These are phyloP conservation scores for Prunus mongolica DNA, from an alignment of 306 rosid genomes.

Conservation along the genomic window DNA sequence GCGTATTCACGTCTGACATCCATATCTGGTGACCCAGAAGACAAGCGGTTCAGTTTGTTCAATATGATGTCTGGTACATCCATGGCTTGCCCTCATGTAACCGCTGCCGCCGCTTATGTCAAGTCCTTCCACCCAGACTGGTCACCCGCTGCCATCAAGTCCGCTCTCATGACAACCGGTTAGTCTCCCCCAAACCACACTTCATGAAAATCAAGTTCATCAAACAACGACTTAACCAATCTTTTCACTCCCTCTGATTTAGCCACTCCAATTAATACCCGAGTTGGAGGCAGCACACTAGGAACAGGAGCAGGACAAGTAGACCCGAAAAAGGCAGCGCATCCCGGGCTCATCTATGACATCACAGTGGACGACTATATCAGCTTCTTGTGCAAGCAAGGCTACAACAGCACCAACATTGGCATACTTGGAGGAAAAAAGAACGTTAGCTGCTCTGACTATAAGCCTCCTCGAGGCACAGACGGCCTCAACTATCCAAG, in stretches of 20 bases:
- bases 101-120: conserved; percentile 72
- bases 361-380: conserved; percentile 36
- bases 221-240: background rate
- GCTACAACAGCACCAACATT: conserved; percentile 39
- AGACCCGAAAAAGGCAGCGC: conserved; percentile 43
- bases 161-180: conserved; percentile 94
- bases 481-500: conserved; percentile 91
- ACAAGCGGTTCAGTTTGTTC: conserved; percentile 38
- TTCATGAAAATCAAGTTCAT: background rate
- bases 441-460: conserved; percentile 36
- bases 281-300: conserved; percentile 31
- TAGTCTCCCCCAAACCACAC: conserved; percentile 11
- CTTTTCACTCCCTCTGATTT: conserved; percentile 15
- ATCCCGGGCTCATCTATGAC: conserved; percentile 72
- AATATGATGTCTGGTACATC: conserved; percentile 82
- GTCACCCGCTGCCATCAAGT: conserved; percentile 93
- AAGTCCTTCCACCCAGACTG: conserved; percentile 82
- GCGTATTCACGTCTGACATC: conserved; percentile 48
- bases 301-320: conserved; percentile 77
- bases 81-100: conserved; percentile 85
- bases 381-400: conserved; percentile 57
- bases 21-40: conserved; percentile 34
- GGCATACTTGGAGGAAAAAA: conserved; percentile 37
- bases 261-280: conserved; percentile 57
- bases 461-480: conserved; percentile 33